Percentiles rank a stretch among this genome's conserved stretches.
phyloP scores from a whole-genome alignment of 345 rosid species.

The Melaleuca quinquenervia region DNA sequence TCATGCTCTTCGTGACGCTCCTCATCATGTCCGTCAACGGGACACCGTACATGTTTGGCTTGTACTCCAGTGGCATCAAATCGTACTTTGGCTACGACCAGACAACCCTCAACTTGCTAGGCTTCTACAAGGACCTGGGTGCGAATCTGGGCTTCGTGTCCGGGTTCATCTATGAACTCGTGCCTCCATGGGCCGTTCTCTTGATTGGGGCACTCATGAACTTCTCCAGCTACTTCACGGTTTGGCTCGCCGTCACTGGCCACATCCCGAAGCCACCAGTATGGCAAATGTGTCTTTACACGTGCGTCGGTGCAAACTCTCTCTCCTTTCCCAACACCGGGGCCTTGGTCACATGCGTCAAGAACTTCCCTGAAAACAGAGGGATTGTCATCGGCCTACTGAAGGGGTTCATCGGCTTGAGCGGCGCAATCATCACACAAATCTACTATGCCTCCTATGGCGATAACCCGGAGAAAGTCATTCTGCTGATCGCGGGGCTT shows the following conservation, averaged over 20 bases:
- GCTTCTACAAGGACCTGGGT: slow-evolving; percentile 80
- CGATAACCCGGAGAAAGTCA: not conserved
- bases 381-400: slow-evolving; percentile 9
- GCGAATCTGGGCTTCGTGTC: slow-evolving; percentile 68
- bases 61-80: slow-evolving; percentile 66
- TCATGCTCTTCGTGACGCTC: slow-evolving; percentile 67
- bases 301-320: not conserved
- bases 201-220: slow-evolving; percentile 64
- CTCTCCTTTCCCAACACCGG: slow-evolving; percentile 2
- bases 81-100: slow-evolving; percentile 67
- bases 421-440: slow-evolving; percentile 7
- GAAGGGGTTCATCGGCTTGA: slow-evolving; percentile 6
- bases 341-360: slow-evolving; percentile 2
- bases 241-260: slow-evolving; percentile 60
- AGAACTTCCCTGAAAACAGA: slow-evolving; percentile 3
- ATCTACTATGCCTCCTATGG: not conserved
- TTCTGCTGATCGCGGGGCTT: slow-evolving; percentile 4
- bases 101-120: slow-evolving; percentile 58
- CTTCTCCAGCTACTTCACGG: slow-evolving; percentile 72
- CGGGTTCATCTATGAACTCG: slow-evolving; percentile 67
- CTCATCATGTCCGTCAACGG: slow-evolving; percentile 84
- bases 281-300: slow-evolving; percentile 8
- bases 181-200: slow-evolving; percentile 70
- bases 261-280: slow-evolving; percentile 21
- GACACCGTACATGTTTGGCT: slow-evolving; percentile 67